Conservation (phyloP, 352 stramenopile species). For the Phytophthora fragariaefolia region DNA sequence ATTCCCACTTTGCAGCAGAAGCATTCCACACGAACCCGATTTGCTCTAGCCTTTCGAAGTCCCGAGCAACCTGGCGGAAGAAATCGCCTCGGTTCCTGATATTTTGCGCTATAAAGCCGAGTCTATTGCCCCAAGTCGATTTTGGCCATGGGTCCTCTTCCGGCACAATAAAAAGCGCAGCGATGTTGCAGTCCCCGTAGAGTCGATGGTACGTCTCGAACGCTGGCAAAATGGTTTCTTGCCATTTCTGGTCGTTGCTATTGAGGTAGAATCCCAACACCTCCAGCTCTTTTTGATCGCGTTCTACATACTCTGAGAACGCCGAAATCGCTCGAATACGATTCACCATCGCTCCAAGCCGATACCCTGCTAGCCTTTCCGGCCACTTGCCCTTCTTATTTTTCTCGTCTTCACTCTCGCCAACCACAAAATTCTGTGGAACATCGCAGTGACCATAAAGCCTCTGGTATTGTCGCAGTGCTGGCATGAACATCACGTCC, state of each 20-base stretch:
- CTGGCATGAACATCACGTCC: slow-evolving; percentile 45
- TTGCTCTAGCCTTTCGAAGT: slow-evolving; percentile 49
- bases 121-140: slow-evolving; percentile 41
- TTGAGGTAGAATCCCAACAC: slow-evolving; percentile 59
- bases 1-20: slow-evolving; percentile 50
- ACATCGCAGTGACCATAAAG: slow-evolving; percentile 51
- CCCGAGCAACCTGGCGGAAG: slow-evolving; percentile 54
- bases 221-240: slow-evolving; percentile 53
- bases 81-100: slow-evolving; percentile 59
- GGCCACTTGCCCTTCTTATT: slow-evolving; percentile 31
- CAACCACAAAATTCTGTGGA: slow-evolving; percentile 49
- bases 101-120: slow-evolving; percentile 67
- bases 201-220: slow-evolving; percentile 50
- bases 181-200: slow-evolving; percentile 53
- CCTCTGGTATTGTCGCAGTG: slow-evolving; percentile 41
- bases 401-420: slow-evolving; percentile 15
- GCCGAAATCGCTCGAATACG: slow-evolving; percentile 40
- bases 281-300: slow-evolving; percentile 42
- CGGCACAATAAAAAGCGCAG: slow-evolving; percentile 48
- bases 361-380: slow-evolving; percentile 39
- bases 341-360: slow-evolving; percentile 58
- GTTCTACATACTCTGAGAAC: slow-evolving; percentile 43
- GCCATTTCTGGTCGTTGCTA: slow-evolving; percentile 58
- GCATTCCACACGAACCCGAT: slow-evolving; percentile 70
- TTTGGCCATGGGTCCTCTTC: slow-evolving; percentile 42